These are phyloP conservation scores for Quercus variabilis DNA, from an alignment of 306 rosid genomes.

Conservation along the genomic window DNA sequence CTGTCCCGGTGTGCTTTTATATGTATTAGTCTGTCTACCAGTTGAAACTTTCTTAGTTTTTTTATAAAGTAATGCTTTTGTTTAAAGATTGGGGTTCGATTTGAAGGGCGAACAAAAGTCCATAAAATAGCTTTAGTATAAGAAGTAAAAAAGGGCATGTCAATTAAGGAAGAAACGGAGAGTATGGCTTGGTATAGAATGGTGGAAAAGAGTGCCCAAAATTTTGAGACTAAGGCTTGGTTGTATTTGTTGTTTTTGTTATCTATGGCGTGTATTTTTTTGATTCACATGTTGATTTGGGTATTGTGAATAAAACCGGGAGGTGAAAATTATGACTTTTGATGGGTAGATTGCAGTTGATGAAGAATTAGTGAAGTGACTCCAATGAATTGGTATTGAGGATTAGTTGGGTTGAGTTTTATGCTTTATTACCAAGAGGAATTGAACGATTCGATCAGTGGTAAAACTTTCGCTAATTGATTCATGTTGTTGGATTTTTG, in stretches of 20 bases:
- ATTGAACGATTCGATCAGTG: background rate
- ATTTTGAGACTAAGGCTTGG: too few relatives aligned
- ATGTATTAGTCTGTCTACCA: background rate
- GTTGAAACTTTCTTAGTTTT: background rate
- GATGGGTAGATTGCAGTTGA: background rate
- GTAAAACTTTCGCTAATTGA: background rate
- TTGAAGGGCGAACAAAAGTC: too few relatives aligned
- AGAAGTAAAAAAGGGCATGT: too few relatives aligned
- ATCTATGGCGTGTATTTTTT: background rate
- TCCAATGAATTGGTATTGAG: background rate
- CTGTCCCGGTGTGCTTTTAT: background rate
- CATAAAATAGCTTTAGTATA: too few relatives aligned
- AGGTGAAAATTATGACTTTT: background rate
- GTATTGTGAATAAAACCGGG: background rate
- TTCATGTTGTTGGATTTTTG: background rate
- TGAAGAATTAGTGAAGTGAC: background rate
- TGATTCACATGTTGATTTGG: background rate
- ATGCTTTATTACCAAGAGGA: background rate
- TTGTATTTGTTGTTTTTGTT: too few relatives aligned
- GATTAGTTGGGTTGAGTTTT: background rate
- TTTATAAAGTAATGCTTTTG: background rate
- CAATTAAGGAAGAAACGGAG: too few relatives aligned
- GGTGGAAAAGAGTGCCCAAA: too few relatives aligned
- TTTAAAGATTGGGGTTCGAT: background rate
- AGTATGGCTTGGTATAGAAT: too few relatives aligned